phyloP scores from a whole-genome alignment of 148 eudicot species.

The Linanthus parryae region DNA sequence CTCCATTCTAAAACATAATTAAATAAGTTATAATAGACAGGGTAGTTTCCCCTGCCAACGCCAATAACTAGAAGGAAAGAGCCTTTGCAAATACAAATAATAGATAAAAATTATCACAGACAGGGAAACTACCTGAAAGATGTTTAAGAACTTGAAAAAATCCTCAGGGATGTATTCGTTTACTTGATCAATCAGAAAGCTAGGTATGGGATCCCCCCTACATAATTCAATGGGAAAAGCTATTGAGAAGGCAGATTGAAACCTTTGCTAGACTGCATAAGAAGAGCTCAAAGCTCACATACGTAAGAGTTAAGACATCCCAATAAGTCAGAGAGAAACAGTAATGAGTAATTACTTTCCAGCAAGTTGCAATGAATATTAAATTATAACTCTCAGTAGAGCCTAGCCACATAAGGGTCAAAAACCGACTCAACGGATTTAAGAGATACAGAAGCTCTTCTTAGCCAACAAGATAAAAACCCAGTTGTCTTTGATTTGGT shows the following conservation, averaged over 20 bases:
- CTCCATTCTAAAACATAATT: conserved; percentile 29
- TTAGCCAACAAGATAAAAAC: too few relatives aligned
- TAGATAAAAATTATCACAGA: not conserved
- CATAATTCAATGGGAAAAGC: conserved; percentile 9
- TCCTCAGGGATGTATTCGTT: conserved; percentile 70
- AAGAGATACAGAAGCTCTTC: too few relatives aligned
- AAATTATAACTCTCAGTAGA: too few relatives aligned
- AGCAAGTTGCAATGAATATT: too few relatives aligned
- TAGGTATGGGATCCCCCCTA: conserved; percentile 92
- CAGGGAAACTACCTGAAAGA: conserved; percentile 41
- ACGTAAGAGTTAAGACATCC: not conserved
- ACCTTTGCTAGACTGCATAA: not conserved
- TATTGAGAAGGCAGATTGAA: conserved; percentile 14
- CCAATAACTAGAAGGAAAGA: not conserved
- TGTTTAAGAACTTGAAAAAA: conserved; percentile 36
- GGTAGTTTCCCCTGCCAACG: not conserved
- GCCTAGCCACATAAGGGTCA: too few relatives aligned
- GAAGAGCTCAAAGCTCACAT: not conserved
- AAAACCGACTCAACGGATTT: too few relatives aligned
- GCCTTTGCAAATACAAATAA: too few relatives aligned
- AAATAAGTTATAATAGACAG: conserved; percentile 1
- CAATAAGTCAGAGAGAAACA: not conserved
- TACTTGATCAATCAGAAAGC: conserved; percentile 62
- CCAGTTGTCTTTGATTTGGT: too few relatives aligned
- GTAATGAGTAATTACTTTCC: too few relatives aligned